Percentiles rank a stretch among this genome's conserved stretches.
Conservation (phyloP, 495 filamentous ascomycete species). For the Cercophora sp. region DNA sequence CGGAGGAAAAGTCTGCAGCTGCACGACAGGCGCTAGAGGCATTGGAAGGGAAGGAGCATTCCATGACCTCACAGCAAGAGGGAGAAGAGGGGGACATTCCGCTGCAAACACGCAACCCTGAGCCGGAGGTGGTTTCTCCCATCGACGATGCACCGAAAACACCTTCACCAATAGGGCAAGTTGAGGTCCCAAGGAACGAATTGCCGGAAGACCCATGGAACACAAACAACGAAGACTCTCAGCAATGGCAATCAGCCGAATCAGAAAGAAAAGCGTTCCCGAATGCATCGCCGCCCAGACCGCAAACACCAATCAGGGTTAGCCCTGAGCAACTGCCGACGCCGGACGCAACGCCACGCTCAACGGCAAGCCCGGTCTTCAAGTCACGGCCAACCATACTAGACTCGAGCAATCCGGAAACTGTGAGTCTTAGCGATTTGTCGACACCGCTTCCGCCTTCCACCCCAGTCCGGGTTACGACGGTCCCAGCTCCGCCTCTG, state of each 20-base stretch:
- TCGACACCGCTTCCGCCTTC: neutral
- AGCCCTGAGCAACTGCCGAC: constrained; percentile 7
- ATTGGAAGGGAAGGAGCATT: neutral
- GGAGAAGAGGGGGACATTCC: neutral
- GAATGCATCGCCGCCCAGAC: neutral
- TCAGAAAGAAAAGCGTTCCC: neutral
- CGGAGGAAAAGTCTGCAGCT: neutral
- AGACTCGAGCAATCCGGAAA: no score
- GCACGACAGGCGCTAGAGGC: neutral
- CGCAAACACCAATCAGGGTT: neutral
- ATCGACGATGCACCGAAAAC: neutral
- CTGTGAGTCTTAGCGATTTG: neutral
- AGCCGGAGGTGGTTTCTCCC: neutral
- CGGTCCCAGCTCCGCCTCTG: neutral
- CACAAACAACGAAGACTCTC: neutral
- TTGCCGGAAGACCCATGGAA: neutral
- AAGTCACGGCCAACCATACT: neutral
- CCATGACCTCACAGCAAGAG: no score
- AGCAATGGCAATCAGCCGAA: neutral
- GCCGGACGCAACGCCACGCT: neutral
- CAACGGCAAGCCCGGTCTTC: neutral
- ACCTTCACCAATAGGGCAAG: neutral
- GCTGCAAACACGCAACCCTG: neutral
- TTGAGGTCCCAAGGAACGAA: neutral
- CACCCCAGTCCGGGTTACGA: neutral